These are phyloP conservation scores for Aureobasidium vineae DNA, from an alignment of 2,329 filamentous ascomycete genomes.

Conservation along the genomic window DNA sequence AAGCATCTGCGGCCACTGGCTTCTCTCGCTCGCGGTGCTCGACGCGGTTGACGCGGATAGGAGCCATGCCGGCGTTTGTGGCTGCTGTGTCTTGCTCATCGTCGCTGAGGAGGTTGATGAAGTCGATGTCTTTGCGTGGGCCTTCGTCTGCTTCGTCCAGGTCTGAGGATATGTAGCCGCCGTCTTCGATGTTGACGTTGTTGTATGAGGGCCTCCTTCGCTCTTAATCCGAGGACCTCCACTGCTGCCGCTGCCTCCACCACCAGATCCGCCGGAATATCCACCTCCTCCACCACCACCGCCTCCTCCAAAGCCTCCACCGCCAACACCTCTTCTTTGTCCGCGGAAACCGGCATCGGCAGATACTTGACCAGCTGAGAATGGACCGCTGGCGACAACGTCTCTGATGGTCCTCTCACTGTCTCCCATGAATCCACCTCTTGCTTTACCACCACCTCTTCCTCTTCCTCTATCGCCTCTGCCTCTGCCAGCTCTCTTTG, in stretches of 20 bases:
- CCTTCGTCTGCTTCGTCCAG: slow-evolving; percentile 52
- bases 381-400: slow-evolving; percentile 43
- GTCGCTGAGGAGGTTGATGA: slow-evolving; percentile 57
- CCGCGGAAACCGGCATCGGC: slow-evolving; percentile 28
- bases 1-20: slow-evolving; percentile 47
- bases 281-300: slow-evolving; percentile 30
- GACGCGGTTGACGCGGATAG: slow-evolving; percentile 56
- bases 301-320: slow-evolving; percentile 29
- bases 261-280: slow-evolving; percentile 24
- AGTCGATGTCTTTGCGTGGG: slow-evolving; percentile 55
- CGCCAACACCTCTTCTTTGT: not conserved
- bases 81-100: slow-evolving; percentile 44
- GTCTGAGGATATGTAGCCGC: slow-evolving; percentile 49
- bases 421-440: slow-evolving; percentile 47
- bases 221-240: slow-evolving; percentile 38
- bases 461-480: slow-evolving; percentile 36
- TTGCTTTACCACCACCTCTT: slow-evolving; percentile 36
- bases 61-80: slow-evolving; percentile 37
- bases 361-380: slow-evolving; percentile 39
- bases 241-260: slow-evolving; percentile 27
- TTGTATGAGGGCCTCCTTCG: slow-evolving; percentile 33
- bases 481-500: slow-evolving; percentile 34
- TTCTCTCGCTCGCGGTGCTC: slow-evolving; percentile 56
- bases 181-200: slow-evolving; percentile 37
- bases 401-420: slow-evolving; percentile 32